Percentiles rank a stretch among this genome's conserved stretches.
These are phyloP conservation scores for Ophiobolus disseminans DNA, from an alignment of 2,329 filamentous ascomycete genomes.

Conservation along the genomic window DNA sequence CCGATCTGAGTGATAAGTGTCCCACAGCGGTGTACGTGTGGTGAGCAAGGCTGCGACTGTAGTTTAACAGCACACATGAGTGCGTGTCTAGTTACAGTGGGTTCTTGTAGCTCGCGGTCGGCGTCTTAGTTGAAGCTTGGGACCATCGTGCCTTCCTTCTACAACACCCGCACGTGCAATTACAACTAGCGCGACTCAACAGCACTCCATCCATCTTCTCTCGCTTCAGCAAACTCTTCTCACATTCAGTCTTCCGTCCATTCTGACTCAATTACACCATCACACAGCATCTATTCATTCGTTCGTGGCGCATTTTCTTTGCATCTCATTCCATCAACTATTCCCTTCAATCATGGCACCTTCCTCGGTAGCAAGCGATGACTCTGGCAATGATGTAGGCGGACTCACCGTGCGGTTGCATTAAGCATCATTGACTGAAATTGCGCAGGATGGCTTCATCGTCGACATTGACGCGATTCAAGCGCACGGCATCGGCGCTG, in stretches of 20 bases:
- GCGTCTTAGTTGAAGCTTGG: too few relatives aligned
- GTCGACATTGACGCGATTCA: slow-evolving; percentile 72
- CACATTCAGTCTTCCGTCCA: background rate
- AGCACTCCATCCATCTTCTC: slow-evolving; percentile 12
- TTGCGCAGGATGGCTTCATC: slow-evolving; percentile 61
- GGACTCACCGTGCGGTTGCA: background rate
- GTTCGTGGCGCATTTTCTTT: background rate
- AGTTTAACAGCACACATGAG: too few relatives aligned
- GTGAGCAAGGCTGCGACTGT: too few relatives aligned
- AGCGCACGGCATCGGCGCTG: slow-evolving; percentile 69
- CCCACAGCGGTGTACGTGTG: too few relatives aligned
- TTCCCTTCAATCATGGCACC: slow-evolving; percentile 42
- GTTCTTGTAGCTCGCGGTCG: too few relatives aligned
- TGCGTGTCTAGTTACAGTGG: too few relatives aligned
- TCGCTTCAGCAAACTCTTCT: slow-evolving; percentile 4
- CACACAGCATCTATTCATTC: slow-evolving; percentile 3
- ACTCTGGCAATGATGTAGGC: slow-evolving; percentile 58
- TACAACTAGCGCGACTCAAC: slow-evolving; percentile 20
- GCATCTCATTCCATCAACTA: slow-evolving; percentile 11
- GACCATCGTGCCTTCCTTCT: slow-evolving; percentile 24
- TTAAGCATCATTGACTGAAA: background rate
- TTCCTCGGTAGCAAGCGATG: slow-evolving; percentile 61
- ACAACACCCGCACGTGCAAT: slow-evolving; percentile 20
- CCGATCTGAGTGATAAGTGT: too few relatives aligned
- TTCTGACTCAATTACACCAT: background rate